Evolutionary conservation across 495 filamentous ascomycete species (phyloP).

Genomic region (Usnea hakonensis): DNA sequence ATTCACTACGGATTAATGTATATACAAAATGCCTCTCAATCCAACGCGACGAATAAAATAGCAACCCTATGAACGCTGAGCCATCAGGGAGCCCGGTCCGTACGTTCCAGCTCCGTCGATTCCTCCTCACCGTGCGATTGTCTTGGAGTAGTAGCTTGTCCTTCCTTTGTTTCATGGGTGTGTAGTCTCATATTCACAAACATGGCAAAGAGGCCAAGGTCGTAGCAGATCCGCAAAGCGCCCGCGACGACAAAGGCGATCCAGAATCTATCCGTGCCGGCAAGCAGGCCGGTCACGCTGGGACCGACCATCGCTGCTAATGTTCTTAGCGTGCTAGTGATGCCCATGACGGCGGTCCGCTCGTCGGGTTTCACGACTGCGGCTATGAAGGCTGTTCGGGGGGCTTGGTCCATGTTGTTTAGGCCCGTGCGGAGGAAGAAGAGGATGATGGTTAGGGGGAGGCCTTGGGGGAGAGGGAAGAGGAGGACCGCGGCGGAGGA

Average conservation of each 20-base stretch:
- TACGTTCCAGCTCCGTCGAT: too few species aligned
- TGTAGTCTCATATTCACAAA: too few species aligned
- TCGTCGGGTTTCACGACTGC: constrained; percentile 62
- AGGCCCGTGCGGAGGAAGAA: constrained; percentile 61
- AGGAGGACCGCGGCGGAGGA: constrained; percentile 57
- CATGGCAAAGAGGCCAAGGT: constrained; percentile 52
- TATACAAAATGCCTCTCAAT: too few species aligned
- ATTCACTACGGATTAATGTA: too few species aligned
- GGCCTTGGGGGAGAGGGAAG: constrained; percentile 57
- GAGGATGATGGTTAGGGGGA: constrained; percentile 48
- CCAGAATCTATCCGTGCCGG: constrained; percentile 55
- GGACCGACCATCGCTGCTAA: constrained; percentile 55
- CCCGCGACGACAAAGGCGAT: constrained; percentile 66
- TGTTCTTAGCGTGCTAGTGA: constrained; percentile 61
- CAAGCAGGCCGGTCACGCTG: constrained; percentile 58
- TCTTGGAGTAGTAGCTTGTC: too few species aligned
- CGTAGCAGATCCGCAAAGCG: constrained; percentile 59
- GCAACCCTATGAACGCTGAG: too few species aligned
- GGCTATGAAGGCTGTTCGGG: constrained; percentile 70
- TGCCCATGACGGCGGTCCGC: constrained; percentile 70
- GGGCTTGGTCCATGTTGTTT: constrained; percentile 76
- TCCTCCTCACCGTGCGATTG: too few species aligned
- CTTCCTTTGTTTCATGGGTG: too few species aligned
- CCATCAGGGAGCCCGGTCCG: too few species aligned
- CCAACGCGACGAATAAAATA: too few species aligned